These are phyloP conservation scores for Balamuthia mandrillaris DNA, from an alignment of 208 protist genomes.

Conservation along the genomic window DNA sequence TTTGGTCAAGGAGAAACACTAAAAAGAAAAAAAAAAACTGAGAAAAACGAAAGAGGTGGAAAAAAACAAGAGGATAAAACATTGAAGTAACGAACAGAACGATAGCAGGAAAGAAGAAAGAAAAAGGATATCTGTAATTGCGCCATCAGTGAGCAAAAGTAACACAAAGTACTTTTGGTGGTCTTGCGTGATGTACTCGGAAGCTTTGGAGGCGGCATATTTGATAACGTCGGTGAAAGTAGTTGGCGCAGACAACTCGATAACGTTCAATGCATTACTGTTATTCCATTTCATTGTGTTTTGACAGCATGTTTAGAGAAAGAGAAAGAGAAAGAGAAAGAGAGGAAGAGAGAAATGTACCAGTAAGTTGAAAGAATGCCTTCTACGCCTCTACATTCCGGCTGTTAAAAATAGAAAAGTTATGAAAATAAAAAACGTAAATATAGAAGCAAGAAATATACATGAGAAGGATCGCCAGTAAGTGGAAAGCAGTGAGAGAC, in stretches of 20 bases:
- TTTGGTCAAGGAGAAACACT: not conserved
- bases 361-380: constrained; percentile 68
- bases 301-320: no score
- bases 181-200: not conserved
- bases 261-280: no score
- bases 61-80: not conserved
- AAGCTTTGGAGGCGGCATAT: constrained; percentile 37
- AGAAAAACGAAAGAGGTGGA: no score
- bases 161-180: constrained; percentile 9
- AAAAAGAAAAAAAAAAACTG: not conserved
- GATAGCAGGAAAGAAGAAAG: no score
- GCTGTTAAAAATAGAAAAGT: not conserved
- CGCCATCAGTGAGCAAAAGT: constrained; percentile 1
- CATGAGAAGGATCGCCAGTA: not conserved
- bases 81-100: no score
- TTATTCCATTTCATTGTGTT: no score
- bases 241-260: no score
- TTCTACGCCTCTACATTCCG: constrained; percentile 68
- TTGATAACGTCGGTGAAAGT: constrained; percentile 47
- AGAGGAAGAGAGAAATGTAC: constrained; percentile 43
- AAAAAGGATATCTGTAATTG: constrained; percentile 18
- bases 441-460: not conserved
- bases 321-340: constrained; percentile 71
- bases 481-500: constrained; percentile 16
- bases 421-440: not conserved